Percentiles rank a stretch among this genome's conserved stretches.
These are phyloP conservation scores for Posidonia australis DNA, from an alignment of 106 monocot species.

Conservation along the genomic window DNA sequence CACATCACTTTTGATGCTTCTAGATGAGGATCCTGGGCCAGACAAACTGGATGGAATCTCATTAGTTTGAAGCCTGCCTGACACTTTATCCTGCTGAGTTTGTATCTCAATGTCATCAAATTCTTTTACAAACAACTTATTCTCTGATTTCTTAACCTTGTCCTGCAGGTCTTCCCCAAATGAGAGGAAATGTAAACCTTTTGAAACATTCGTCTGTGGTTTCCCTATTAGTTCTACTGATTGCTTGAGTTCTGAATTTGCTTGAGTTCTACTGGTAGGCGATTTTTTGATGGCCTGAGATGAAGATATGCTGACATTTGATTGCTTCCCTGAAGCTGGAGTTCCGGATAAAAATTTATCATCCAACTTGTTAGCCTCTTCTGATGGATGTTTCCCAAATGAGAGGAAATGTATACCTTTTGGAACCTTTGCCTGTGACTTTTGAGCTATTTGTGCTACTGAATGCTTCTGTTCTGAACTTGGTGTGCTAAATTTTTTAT, in stretches of 20 bases:
- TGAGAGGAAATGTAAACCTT: conserved; percentile 63
- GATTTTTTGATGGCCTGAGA: background rate
- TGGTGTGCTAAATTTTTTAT: background rate
- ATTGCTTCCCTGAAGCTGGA: conserved; percentile 6
- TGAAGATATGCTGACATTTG: background rate
- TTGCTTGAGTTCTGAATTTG: background rate
- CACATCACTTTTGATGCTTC: conserved; percentile 11
- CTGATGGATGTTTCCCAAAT: conserved; percentile 30
- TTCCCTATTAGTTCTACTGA: background rate
- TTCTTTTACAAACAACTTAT: conserved; percentile 10
- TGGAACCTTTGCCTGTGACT: conserved; percentile 27
- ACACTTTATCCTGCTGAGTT: conserved; percentile 14
- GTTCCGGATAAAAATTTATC: conserved; percentile 11
- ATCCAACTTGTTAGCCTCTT: conserved; percentile 6
- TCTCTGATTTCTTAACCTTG: conserved; percentile 7
- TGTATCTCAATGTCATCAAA: conserved; percentile 1
- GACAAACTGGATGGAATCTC: background rate
- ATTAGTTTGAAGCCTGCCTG: background rate
- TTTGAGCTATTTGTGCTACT: background rate
- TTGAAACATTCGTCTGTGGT: conserved; percentile 24
- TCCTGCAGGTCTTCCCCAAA: conserved; percentile 28
- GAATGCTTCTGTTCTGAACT: conserved; percentile 1
- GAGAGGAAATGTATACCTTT: conserved; percentile 68
- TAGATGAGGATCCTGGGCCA: conserved; percentile 3
- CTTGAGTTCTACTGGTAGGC: background rate